phyloP scores from a whole-genome alignment of 176 grass and related monocot species.

The Hordeum vulgare region DNA sequence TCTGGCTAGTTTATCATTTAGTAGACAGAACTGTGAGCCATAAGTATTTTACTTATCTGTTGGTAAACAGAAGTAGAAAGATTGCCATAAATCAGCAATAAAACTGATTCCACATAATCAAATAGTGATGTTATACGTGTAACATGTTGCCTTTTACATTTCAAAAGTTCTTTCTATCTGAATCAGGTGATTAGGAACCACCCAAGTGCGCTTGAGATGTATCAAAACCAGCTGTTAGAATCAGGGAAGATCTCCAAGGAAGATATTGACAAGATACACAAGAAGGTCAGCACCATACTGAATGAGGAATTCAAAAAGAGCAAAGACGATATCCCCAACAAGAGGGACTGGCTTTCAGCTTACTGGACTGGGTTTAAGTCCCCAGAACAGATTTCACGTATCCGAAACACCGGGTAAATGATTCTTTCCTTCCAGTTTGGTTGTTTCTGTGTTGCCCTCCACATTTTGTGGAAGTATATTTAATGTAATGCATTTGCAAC shows the following conservation, averaged over 20 bases:
- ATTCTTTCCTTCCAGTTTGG: not conserved
- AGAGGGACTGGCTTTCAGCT: conserved; percentile 98
- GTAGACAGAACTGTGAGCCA: not conserved
- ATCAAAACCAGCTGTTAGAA: conserved; percentile 72
- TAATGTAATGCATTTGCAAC: conserved; percentile 19
- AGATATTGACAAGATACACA: conserved; percentile 76
- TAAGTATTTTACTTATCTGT: not conserved
- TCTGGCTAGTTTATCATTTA: not conserved
- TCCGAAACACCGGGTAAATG: conserved; percentile 91
- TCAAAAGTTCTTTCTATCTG: not conserved
- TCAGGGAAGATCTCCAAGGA: conserved; percentile 72
- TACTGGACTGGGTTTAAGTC: conserved; percentile 97
- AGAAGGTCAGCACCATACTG: conserved; percentile 76
- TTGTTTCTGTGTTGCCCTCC: not conserved
- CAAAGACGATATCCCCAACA: conserved; percentile 83
- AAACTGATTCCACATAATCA: conserved; percentile 9
- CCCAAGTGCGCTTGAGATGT: conserved; percentile 80
- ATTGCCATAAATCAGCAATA: not conserved
- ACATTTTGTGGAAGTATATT: not conserved
- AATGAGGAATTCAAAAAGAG: conserved; percentile 86
- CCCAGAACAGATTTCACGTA: conserved; percentile 94
- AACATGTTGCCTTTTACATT: not conserved
- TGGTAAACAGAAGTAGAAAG: not conserved
- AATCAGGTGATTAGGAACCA: conserved; percentile 69
- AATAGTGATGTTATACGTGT: not conserved